These are phyloP conservation scores for Xanthoconium separans DNA, from an alignment of 1,284 basidiomycete species.

Conservation along the genomic window DNA sequence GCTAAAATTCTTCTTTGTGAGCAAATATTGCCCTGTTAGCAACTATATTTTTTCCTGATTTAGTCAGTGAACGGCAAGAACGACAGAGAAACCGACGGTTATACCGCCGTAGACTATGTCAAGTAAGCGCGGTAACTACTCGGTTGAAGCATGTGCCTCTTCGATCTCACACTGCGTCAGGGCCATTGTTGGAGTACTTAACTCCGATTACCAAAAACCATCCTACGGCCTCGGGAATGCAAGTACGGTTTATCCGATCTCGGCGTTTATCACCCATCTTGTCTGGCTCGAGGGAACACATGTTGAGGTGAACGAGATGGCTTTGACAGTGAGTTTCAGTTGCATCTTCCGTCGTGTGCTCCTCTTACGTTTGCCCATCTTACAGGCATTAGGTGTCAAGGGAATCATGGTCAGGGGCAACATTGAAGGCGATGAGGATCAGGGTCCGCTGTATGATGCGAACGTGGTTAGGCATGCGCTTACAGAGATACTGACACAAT, in stretches of 20 bases:
- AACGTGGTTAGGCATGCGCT: constrained; percentile 49
- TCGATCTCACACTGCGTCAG: constrained; percentile 36
- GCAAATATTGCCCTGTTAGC: constrained; percentile 26
- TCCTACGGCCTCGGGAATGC: constrained; percentile 56
- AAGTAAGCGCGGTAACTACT: constrained; percentile 41
- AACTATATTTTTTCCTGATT: constrained; percentile 5
- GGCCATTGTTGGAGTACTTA: constrained; percentile 71
- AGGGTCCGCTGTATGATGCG: constrained; percentile 50
- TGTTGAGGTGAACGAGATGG: constrained; percentile 60
- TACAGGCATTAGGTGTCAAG: constrained; percentile 59
- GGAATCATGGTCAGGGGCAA: constrained; percentile 45
- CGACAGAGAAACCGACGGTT: constrained; percentile 89
- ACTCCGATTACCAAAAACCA: constrained; percentile 53
- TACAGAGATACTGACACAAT: constrained; percentile 36
- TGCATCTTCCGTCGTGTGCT: not conserved
- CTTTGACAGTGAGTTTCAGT: constrained; percentile 57
- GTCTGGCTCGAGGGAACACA: constrained; percentile 68
- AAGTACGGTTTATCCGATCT: constrained; percentile 63
- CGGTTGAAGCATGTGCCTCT: constrained; percentile 2
- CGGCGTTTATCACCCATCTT: constrained; percentile 82
- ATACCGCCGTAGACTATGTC: constrained; percentile 84
- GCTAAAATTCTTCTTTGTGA: constrained; percentile 84
- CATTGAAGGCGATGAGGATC: constrained; percentile 12
- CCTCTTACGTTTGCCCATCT: constrained; percentile 5
- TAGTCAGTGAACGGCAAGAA: constrained; percentile 80